A percentile compares a stretch with the other conserved stretches of the same genome.
Evolutionary conservation across 805 yeast species (phyloP).

Genomic region (Starmerella scarabaei): DNA sequence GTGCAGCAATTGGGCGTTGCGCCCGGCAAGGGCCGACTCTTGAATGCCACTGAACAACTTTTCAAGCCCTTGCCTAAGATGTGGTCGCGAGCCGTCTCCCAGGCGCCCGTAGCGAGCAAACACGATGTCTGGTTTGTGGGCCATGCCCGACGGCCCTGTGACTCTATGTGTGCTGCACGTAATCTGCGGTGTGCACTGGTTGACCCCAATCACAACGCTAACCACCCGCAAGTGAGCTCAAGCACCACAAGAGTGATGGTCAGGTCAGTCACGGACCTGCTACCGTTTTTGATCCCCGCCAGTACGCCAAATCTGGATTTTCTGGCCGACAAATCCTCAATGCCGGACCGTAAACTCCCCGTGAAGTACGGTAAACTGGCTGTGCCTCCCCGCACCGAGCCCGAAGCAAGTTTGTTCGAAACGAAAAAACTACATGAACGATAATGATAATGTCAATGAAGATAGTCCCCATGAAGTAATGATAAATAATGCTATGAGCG

Average conservation of each 20-base stretch:
- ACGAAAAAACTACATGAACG: no score
- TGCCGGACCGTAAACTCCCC: no score
- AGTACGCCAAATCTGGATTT: neutral
- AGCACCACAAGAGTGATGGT: no score
- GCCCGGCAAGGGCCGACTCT: conserved; percentile 11
- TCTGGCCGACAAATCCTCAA: no score
- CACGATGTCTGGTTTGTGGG: conserved; percentile 22
- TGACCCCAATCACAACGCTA: no score
- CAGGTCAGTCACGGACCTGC: conserved; percentile 9
- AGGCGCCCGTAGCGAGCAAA: conserved; percentile 13
- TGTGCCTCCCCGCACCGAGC: no score
- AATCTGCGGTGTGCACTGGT: conserved; percentile 12
- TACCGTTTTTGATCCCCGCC: conserved; percentile 28
- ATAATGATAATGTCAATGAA: no score
- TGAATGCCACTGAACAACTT: conserved; percentile 8
- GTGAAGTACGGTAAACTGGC: no score
- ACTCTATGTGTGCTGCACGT: conserved; percentile 8
- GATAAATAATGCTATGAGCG: no score
- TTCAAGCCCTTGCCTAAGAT: conserved; percentile 23
- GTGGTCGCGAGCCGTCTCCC: conserved; percentile 18
- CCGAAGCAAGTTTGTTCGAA: no score
- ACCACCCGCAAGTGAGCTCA: no score
- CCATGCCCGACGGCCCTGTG: conserved; percentile 14
- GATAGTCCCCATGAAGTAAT: no score
- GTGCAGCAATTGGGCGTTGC: conserved; percentile 10